Base-by-base conservation (phyloP, 345 rosid genomes). In the Balakata baccata region DNA sequence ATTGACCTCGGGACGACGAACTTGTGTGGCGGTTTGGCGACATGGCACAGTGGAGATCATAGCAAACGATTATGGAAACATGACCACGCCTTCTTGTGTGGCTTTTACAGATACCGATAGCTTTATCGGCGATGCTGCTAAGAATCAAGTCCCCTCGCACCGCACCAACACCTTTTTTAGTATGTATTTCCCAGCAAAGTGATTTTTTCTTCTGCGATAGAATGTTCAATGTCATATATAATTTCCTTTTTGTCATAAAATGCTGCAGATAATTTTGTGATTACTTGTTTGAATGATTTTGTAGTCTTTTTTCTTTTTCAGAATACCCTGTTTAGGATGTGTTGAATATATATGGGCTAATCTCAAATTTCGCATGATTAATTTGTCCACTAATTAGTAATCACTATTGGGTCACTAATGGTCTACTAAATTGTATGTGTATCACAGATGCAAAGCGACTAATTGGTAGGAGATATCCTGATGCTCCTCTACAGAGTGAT, bases 101-200 rank as follows among this genome's bases (percentile, higher is more conserved):
- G 83, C 71, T 3, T 80, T 80, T 43, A 80, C 80, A 5, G 80
- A 80, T 17, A n/a, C 80, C 0, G 74, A 67, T 74, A 68, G 77
- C 1, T 63, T 80, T 61, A 73, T 80, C n/a, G 80, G 83, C 0
- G 80, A 80, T 50, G 80, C 80, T 17, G 83, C 83, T 23, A 80
- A 76, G 71, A 76, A 76, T 62, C 80, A 76, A 77, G 80, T 72
- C 63, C 70, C 71, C 68, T 72, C 68, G 71, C 76, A 80, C 71
- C 80, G 80, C 1, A 6, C 66, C 46, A 79, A 79, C 75, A 78
- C 81, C 62, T 70, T 78, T 50, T 78, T 73, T 17, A 67, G 78
- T 75, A 0, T 34, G 73, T 59, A 3, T 3, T 29, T 50, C 9
- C 0, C 29, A 23, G 3, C 9, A 2, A 25, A 34, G 37, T 18